Percentiles rank a stretch among this genome's conserved stretches.
These are phyloP conservation scores for Candida corydali DNA, from an alignment of 805 yeast species.

Conservation along the genomic window DNA sequence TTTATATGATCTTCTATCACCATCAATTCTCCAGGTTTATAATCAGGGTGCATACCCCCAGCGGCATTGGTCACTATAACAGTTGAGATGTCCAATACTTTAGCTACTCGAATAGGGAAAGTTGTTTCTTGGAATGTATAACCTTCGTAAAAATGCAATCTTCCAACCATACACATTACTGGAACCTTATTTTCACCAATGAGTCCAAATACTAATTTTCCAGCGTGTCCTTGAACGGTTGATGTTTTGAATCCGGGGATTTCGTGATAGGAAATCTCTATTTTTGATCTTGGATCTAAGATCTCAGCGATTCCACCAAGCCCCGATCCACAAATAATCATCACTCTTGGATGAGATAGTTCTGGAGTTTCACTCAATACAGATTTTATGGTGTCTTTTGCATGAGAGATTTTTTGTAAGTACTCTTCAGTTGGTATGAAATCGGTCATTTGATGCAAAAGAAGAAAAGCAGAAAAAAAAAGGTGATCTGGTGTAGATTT, in stretches of 20 bases:
- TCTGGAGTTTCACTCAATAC: background rate
- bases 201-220: conserved; percentile 72
- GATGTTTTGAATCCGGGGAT: conserved; percentile 81
- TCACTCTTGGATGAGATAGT: conserved; percentile 48
- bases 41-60: conserved; percentile 73
- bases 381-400: conserved; percentile 7
- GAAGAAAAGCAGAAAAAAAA: too few relatives aligned
- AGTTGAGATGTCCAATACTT: conserved; percentile 53
- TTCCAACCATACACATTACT: conserved; percentile 89
- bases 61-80: conserved; percentile 94
- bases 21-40: conserved; percentile 86
- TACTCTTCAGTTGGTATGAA: conserved; percentile 16
- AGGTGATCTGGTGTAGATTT: too few relatives aligned
- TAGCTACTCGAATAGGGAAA: conserved; percentile 78
- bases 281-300: conserved; percentile 35
- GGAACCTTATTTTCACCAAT: conserved; percentile 69
- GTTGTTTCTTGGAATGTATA: conserved; percentile 77
- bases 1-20: conserved; percentile 84
- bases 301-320: conserved; percentile 76
- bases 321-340: conserved; percentile 94
- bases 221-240: conserved; percentile 90
- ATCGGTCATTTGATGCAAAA: conserved; percentile 7
- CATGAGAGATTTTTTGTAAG: conserved; percentile 8
- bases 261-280: conserved; percentile 55
- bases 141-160: conserved; percentile 92